phyloP scores from a whole-genome alignment of 2,329 filamentous ascomycete species.

The Sporothrix schenckii region DNA sequence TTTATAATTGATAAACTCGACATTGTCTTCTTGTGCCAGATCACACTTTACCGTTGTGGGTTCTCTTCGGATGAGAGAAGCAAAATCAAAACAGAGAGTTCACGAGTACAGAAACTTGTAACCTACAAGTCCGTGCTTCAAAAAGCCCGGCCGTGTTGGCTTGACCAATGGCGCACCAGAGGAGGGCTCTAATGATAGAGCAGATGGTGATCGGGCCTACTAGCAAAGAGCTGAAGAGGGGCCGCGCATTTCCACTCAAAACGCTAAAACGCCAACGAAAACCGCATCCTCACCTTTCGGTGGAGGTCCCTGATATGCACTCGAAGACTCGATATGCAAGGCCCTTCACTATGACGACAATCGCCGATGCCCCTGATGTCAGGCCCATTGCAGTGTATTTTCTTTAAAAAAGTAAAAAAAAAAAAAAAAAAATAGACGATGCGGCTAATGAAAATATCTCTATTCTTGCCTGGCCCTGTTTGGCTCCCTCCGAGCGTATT shows the following conservation, averaged over 20 bases:
- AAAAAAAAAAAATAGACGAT: no score
- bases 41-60: not conserved
- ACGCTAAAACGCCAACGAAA: conserved; percentile 11
- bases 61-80: not conserved
- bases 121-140: not conserved
- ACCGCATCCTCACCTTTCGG: not conserved
- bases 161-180: conserved; percentile 12
- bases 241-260: not conserved
- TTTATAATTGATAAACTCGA: not conserved
- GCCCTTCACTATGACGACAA: conserved; percentile 13
- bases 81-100: not conserved
- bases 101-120: not conserved
- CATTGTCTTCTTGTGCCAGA: not conserved
- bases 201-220: not conserved
- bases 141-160: not conserved
- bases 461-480: not conserved
- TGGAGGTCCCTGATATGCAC: conserved; percentile 8
- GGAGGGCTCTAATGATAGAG: not conserved
- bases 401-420: no score
- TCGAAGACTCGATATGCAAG: not conserved
- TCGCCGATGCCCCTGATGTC: not conserved
- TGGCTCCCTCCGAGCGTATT: not conserved
- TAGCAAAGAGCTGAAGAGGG: conserved; percentile 25
- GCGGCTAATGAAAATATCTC: no score
- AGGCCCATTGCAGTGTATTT: not conserved